phyloP scores from a whole-genome alignment of 352 stramenopile genomes.

The Phytophthora litchii region DNA sequence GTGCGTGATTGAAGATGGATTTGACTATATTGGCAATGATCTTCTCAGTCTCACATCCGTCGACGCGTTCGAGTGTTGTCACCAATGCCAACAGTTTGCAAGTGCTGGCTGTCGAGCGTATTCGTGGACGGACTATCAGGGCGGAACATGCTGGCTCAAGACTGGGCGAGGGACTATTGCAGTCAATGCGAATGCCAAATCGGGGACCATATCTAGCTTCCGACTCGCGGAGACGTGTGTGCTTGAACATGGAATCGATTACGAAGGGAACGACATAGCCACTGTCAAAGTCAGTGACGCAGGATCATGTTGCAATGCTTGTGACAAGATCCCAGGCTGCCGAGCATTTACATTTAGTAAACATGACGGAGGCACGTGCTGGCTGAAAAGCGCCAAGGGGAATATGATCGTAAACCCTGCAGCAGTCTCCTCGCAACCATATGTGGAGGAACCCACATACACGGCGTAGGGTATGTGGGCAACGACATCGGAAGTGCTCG shows the following conservation, averaged over 20 bases:
- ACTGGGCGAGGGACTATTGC: slow-evolving; percentile 36
- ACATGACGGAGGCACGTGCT: slow-evolving; percentile 33
- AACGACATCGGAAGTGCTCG: slow-evolving; percentile 37
- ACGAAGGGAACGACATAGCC: slow-evolving; percentile 32
- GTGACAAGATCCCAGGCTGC: slow-evolving; percentile 32
- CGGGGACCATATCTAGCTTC: slow-evolving; percentile 22
- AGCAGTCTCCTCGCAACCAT: slow-evolving; percentile 15
- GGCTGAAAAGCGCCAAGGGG: slow-evolving; percentile 43
- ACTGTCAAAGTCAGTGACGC: slow-evolving; percentile 14
- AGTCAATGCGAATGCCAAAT: slow-evolving; percentile 30
- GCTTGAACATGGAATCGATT: slow-evolving; percentile 34
- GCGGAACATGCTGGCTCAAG: slow-evolving; percentile 69
- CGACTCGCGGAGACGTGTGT: slow-evolving; percentile 23
- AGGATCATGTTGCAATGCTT: slow-evolving; percentile 28
- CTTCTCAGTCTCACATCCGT: slow-evolving; percentile 17
- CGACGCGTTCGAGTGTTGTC: slow-evolving; percentile 30
- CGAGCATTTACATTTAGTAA: slow-evolving; percentile 44
- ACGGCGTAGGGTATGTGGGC: slow-evolving; percentile 30
- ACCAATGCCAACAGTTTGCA: slow-evolving; percentile 22
- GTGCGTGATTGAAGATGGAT: slow-evolving; percentile 34
- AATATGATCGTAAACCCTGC: slow-evolving; percentile 20
- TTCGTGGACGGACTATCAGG: slow-evolving; percentile 52
- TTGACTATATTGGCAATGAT: slow-evolving; percentile 48
- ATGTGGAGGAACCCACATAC: slow-evolving; percentile 26
- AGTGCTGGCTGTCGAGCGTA: slow-evolving; percentile 41